Evolutionary conservation across 208 protist genomes (phyloP).

Genomic region (Leishmania aethiopica): DNA sequence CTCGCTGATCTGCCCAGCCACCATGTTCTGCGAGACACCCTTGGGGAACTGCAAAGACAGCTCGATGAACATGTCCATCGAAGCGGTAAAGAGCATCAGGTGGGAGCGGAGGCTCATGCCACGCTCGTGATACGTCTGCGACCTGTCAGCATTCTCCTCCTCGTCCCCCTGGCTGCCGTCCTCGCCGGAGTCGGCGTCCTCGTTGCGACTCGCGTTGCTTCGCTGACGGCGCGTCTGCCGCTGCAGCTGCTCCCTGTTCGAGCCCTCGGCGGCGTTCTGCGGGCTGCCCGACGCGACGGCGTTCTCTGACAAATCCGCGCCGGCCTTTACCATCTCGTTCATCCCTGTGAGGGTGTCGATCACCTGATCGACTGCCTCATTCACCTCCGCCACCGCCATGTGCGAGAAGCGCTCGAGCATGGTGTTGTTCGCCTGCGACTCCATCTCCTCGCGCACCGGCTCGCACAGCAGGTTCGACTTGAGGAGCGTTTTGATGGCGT

Average conservation of each 20-base stretch:
- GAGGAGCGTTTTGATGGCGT: slow-evolving; percentile 78
- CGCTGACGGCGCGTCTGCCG: neutral
- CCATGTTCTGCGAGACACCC: slow-evolving; percentile 89
- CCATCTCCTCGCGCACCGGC: slow-evolving; percentile 77
- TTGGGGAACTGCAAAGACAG: slow-evolving; percentile 73
- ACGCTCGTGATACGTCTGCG: slow-evolving; percentile 78
- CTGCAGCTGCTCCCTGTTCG: slow-evolving; percentile 14
- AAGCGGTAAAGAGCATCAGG: slow-evolving; percentile 79
- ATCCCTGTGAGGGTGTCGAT: slow-evolving; percentile 84
- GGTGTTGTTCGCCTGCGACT: slow-evolving; percentile 52
- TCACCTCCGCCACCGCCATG: slow-evolving; percentile 90
- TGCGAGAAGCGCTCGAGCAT: slow-evolving; percentile 90
- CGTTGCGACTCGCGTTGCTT: neutral
- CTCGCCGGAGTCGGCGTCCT: neutral
- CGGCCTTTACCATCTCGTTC: slow-evolving; percentile 70
- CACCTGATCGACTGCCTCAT: slow-evolving; percentile 82
- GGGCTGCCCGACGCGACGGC: slow-evolving; percentile 27
- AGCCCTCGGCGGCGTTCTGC: neutral
- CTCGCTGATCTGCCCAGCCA: slow-evolving; percentile 86
- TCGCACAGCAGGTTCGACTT: slow-evolving; percentile 66
- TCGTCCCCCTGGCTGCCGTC: slow-evolving; percentile 45
- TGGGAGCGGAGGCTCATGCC: slow-evolving; percentile 63
- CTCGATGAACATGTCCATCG: slow-evolving; percentile 89
- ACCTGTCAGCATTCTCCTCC: slow-evolving; percentile 44
- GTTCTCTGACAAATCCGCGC: slow-evolving; percentile 69